phyloP scores from a whole-genome alignment of 2,329 filamentous ascomycete genomes.

The Pyrenophora graminea region DNA sequence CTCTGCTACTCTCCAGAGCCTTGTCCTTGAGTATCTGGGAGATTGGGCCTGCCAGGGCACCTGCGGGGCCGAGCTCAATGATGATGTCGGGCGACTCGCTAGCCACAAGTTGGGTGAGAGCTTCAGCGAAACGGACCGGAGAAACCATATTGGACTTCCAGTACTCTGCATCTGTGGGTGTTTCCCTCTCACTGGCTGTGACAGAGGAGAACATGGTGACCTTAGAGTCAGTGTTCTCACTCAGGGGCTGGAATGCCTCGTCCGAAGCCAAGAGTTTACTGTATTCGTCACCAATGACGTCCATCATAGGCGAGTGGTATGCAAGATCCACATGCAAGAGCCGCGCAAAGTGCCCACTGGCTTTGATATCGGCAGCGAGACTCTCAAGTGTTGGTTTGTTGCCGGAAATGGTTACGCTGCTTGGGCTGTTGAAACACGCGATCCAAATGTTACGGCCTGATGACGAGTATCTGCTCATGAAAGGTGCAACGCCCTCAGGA shows the following conservation, averaged over 20 bases:
- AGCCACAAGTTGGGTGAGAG: neutral
- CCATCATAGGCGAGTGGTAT: no score
- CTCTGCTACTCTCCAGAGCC: neutral
- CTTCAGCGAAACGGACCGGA: constrained; percentile 10
- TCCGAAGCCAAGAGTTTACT: constrained; percentile 11
- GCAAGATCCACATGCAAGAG: constrained; percentile 17
- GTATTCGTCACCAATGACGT: no score
- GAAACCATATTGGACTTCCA: constrained; percentile 19
- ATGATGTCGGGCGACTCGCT: neutral
- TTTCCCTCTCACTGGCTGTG: neutral
- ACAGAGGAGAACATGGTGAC: constrained; percentile 9
- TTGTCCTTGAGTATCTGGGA: neutral
- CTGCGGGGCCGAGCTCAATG: constrained; percentile 5
- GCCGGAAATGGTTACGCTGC: no score
- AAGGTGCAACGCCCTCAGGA: neutral
- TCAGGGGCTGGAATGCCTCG: neutral
- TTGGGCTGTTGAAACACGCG: no score
- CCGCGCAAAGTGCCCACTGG: constrained; percentile 14
- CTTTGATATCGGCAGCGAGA: no score
- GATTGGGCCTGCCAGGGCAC: constrained; percentile 9
- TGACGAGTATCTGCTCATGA: neutral
- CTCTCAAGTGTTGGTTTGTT: no score
- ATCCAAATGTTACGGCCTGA: neutral
- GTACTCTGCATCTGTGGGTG: constrained; percentile 1
- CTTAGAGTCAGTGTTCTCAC: no score